phyloP scores from a whole-genome alignment of 192 early-diverging fungal species.

The Gaertneriomyces semiglobifer region DNA sequence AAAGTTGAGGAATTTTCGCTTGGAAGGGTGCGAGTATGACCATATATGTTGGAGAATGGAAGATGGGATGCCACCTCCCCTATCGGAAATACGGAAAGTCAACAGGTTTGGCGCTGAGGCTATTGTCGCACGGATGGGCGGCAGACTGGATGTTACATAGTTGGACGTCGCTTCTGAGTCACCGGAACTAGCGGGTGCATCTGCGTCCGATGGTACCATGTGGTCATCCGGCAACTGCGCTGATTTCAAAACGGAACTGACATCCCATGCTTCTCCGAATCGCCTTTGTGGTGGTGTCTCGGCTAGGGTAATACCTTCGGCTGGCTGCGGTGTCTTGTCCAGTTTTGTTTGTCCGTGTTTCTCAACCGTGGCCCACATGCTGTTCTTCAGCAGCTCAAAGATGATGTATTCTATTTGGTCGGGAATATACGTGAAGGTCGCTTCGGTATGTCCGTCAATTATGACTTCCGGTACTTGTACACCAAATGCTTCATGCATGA shows the following conservation, averaged over 20 bases:
- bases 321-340: not conserved
- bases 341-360: conserved; percentile 37
- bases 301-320: not conserved
- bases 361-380: conserved; percentile 69
- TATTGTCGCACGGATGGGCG: conserved; percentile 82
- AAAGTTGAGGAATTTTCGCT: conserved; percentile 61
- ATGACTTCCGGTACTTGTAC: conserved; percentile 65
- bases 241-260: conserved; percentile 8
- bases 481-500: conserved; percentile 51
- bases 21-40: conserved; percentile 71
- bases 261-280: conserved; percentile 23
- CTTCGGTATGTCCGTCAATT: conserved; percentile 69
- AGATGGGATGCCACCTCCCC: conserved; percentile 81
- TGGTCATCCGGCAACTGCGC: not conserved
- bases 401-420: conserved; percentile 94
- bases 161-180: conserved; percentile 3
- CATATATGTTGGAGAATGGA: conserved; percentile 68
- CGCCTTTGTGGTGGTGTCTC: not conserved
- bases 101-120: conserved; percentile 71
- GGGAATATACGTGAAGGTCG: conserved; percentile 87
- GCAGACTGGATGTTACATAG: conserved; percentile 40
- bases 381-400: conserved; percentile 87
- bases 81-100: conserved; percentile 88
- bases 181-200: conserved; percentile 1
- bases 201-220: conserved; percentile 7